Conservation (phyloP, 345 rosid species). For the Eucalyptus urophylla region DNA sequence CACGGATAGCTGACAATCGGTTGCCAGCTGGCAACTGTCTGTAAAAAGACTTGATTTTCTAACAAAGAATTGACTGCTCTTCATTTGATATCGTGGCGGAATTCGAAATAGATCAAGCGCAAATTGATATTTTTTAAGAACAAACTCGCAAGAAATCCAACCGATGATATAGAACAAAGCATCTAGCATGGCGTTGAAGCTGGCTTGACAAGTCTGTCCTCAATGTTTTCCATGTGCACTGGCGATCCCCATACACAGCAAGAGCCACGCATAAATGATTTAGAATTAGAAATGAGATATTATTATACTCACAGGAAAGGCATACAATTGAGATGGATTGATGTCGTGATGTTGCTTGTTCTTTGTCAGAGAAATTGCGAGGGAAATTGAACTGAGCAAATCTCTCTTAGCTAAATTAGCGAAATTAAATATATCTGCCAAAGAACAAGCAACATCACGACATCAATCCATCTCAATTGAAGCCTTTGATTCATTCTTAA, state of each 20-base stretch:
- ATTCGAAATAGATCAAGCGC: neutral
- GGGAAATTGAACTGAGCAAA: neutral
- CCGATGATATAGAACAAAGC: conserved; percentile 40
- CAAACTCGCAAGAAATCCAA: conserved; percentile 33
- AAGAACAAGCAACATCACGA: too few relatives aligned
- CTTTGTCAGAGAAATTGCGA: neutral
- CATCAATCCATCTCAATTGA: too few relatives aligned
- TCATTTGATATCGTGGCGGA: neutral
- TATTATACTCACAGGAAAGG: neutral
- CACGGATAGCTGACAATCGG: conserved; percentile 34
- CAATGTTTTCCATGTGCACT: neutral
- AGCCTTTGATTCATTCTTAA: too few relatives aligned
- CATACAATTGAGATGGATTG: neutral
- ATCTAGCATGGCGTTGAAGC: conserved; percentile 8
- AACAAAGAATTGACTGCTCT: neutral
- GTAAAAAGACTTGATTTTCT: neutral
- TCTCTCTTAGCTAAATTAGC: neutral
- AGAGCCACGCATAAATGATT: neutral
- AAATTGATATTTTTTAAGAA: too few relatives aligned
- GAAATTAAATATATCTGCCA: neutral
- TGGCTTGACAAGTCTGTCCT: conserved; percentile 13
- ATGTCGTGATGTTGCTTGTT: neutral
- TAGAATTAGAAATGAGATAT: neutral
- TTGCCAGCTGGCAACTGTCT: neutral
- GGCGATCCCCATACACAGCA: neutral